Evolutionary conservation across 371 early-diverging fungal genomes (phyloP), one percentile per base, ranked within the genome.

Genomic region (Rhizomucor pusillus): DNA sequence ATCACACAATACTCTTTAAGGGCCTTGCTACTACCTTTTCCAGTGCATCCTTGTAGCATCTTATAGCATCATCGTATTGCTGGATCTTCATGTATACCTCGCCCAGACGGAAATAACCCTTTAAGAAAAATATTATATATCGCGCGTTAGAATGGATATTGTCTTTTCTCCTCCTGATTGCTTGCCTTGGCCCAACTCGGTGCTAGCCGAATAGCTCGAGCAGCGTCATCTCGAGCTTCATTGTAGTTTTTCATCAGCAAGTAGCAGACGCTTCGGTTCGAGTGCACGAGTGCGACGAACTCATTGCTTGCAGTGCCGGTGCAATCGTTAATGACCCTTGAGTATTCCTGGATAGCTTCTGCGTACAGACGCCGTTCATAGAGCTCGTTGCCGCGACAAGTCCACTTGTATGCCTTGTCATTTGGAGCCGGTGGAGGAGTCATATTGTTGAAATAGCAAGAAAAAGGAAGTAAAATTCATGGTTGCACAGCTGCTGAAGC

Each of bases 121-220:
- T 51, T 49, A 22, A n/a, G n/a, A n/a, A n/a, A n/a, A n/a, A n/a
- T n/a, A n/a, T n/a, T n/a, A n/a, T n/a, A n/a, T n/a, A 29, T 25
- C 9, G 19, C 18, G 3, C 22, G 19, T 60, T 54, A n/a, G n/a
- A n/a, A n/a, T n/a, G n/a, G n/a, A n/a, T n/a, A 57, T 34, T 46
- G 20, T 43, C 23, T 52, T 36, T 16, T 34, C 29, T 39, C 43
- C 24, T 33, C 13, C 13, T 29, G n/a, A 10, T 10, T 10, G 43
- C 24, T 23, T 36, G n/a, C 88, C 74, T 90, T 91, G 44, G 86
- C 75, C 91, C 91, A 91, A n/a, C 70, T 60, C 3, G 85, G 84
- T 24, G 85, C 73, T 53, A 86, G 59, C 35, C 64, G 65, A 5
- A 86, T 81, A 1, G 79, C 79, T 48, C 71, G 66, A 9, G 59